Conservation (phyloP, 2,329 filamentous ascomycete genomes). For the Magnaporthiopsis rhizophila region DNA sequence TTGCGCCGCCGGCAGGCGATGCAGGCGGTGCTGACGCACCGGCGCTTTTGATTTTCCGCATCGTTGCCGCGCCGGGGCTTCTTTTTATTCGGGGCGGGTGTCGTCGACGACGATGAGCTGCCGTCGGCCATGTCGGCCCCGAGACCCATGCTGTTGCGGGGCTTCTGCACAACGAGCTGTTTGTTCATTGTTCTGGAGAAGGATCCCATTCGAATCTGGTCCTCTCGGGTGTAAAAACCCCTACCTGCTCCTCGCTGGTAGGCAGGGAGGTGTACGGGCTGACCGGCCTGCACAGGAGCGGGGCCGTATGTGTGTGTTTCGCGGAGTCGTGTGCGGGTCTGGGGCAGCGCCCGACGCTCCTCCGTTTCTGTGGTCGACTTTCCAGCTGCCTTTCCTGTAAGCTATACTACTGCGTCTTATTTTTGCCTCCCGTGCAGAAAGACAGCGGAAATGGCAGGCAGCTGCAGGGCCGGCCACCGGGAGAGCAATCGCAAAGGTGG, state of each 20-base stretch:
- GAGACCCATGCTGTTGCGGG: neutral
- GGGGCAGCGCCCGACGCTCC: neutral
- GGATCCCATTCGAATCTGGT: neutral
- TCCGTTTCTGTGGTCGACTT: neutral
- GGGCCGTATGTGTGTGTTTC: neutral
- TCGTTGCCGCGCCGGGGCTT: conserved; percentile 42
- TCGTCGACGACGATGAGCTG: neutral
- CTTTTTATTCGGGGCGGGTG: conserved; percentile 30
- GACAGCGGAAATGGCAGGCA: neutral
- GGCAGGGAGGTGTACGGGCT: neutral
- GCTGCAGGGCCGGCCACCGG: neutral
- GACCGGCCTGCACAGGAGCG: neutral
- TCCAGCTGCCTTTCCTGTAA: neutral
- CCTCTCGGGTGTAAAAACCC: neutral
- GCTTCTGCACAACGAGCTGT: neutral
- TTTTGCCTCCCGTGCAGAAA: neutral
- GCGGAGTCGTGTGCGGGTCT: neutral
- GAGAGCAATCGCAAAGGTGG: neutral
- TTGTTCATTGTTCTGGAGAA: neutral
- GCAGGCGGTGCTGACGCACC: conserved; percentile 70
- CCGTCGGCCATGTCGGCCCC: neutral
- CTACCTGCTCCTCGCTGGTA: neutral
- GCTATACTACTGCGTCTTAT: too few relatives aligned
- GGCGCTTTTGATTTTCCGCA: conserved; percentile 50
- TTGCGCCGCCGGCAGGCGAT: conserved; percentile 73